Evolutionary conservation across 75 land plant genomes (phyloP).

Genomic region (Sequoiadendron giganteum): DNA sequence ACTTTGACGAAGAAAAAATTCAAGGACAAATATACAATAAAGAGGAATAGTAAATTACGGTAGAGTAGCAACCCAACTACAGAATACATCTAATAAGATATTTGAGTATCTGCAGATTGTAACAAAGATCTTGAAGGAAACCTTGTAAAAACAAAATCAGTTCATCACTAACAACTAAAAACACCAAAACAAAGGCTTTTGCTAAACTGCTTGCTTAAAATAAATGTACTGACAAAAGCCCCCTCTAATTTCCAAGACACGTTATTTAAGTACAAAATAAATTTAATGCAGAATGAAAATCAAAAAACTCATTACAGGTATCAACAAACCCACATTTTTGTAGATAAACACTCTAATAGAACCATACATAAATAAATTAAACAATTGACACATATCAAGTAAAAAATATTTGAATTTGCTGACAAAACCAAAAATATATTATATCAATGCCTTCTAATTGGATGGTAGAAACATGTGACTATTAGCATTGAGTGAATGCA

Average conservation of each 20-base stretch:
- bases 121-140: no score
- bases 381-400: not conserved
- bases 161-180: no score
- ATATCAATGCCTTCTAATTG: not conserved
- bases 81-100: no score
- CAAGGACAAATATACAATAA: no score
- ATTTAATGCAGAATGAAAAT: not conserved
- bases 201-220: no score
- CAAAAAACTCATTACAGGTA: not conserved
- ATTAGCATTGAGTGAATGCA: not conserved
- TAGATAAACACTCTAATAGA: not conserved
- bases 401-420: not conserved
- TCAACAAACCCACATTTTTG: not conserved
- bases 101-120: no score
- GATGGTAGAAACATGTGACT: not conserved
- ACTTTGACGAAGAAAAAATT: no score
- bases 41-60: no score
- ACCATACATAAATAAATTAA: not conserved
- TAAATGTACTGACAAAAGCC: not conserved
- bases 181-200: no score
- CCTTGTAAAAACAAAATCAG: no score
- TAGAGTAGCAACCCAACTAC: no score
- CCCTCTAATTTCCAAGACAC: not conserved
- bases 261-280: not conserved
- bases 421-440: not conserved